phyloP scores from a whole-genome alignment of 139 green algal species.

The Penium margaritaceum region DNA sequence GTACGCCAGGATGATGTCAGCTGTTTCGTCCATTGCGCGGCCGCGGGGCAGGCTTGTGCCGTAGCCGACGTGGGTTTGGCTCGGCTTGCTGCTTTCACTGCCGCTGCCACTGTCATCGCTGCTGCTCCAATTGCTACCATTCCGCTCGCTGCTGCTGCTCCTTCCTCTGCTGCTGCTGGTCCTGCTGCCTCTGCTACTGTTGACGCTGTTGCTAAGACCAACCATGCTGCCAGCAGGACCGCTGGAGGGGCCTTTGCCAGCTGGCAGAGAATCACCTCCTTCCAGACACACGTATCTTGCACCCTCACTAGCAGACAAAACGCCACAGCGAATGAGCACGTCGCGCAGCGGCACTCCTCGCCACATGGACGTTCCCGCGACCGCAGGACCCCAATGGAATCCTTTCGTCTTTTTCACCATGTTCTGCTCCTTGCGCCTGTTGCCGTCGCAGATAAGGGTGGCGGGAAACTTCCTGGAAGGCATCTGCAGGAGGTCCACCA shows the following conservation, averaged over 20 bases:
- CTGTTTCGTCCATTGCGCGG: conserved; percentile 55
- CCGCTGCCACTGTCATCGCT: too few species aligned
- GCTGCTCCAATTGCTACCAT: too few species aligned
- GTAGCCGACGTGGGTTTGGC: too few species aligned
- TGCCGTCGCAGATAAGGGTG: conserved; percentile 78
- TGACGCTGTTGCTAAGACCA: too few species aligned
- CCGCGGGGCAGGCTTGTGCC: conserved; percentile 12
- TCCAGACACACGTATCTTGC: conserved; percentile 45
- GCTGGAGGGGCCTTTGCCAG: too few species aligned
- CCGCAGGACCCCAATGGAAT: conserved; percentile 74
- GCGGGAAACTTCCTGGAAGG: conserved; percentile 68
- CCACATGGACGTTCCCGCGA: conserved; percentile 73
- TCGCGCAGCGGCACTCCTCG: conserved; percentile 79
- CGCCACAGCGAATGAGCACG: conserved; percentile 57
- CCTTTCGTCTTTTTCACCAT: conserved; percentile 95
- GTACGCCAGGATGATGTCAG: conserved; percentile 69
- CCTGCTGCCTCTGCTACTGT: too few species aligned
- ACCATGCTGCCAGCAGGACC: too few species aligned
- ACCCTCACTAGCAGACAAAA: background rate
- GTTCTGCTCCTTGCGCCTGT: conserved; percentile 96
- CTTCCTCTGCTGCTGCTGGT: too few species aligned
- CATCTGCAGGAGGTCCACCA: conserved; percentile 80
- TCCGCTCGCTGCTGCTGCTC: too few species aligned
- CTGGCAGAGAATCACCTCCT: conserved; percentile 35
- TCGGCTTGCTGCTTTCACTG: too few species aligned